phyloP scores from a whole-genome alignment of 345 rosid genomes.

The Arabidopsis suecica region DNA sequence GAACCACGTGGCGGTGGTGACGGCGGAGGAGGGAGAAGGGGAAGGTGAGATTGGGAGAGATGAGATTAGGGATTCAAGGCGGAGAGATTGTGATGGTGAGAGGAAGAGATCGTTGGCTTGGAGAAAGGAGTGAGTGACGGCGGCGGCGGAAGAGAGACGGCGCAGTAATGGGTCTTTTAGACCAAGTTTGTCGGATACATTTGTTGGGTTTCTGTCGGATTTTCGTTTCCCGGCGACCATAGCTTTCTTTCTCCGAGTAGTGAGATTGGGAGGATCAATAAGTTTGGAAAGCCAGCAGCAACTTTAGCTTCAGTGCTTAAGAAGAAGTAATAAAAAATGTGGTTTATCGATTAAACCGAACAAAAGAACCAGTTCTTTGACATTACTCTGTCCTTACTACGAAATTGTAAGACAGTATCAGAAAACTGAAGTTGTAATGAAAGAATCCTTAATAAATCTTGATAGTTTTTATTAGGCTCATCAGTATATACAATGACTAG shows the following conservation, averaged over 20 bases:
- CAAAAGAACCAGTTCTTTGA: no score
- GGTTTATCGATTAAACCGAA: no score
- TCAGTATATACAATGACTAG: neutral
- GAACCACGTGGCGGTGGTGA: conserved; percentile 45
- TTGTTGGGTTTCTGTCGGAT: conserved; percentile 14
- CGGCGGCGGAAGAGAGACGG: conserved; percentile 54
- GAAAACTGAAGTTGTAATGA: no score
- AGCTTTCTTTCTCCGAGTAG: neutral
- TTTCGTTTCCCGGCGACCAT: conserved; percentile 31
- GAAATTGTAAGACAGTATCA: no score
- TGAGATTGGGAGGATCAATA: neutral
- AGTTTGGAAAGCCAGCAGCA: neutral
- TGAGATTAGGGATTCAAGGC: conserved; percentile 46
- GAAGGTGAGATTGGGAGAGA: conserved; percentile 48
- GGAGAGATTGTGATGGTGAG: conserved; percentile 42
- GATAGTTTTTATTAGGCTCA: no score
- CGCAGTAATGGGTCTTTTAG: conserved; percentile 43
- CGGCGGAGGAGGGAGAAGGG: conserved; percentile 20
- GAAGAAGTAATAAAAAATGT: no score
- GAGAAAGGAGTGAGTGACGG: conserved; percentile 58
- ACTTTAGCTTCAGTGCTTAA: neutral
- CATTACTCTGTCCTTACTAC: no score
- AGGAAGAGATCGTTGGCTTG: conserved; percentile 53
- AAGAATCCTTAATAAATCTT: no score
- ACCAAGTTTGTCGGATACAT: conserved; percentile 3